Percentiles rank a stretch among this genome's conserved stretches.
These are phyloP conservation scores for Apiospora kogelbergensis DNA, from an alignment of 2,329 filamentous ascomycete species.

Conservation along the genomic window DNA sequence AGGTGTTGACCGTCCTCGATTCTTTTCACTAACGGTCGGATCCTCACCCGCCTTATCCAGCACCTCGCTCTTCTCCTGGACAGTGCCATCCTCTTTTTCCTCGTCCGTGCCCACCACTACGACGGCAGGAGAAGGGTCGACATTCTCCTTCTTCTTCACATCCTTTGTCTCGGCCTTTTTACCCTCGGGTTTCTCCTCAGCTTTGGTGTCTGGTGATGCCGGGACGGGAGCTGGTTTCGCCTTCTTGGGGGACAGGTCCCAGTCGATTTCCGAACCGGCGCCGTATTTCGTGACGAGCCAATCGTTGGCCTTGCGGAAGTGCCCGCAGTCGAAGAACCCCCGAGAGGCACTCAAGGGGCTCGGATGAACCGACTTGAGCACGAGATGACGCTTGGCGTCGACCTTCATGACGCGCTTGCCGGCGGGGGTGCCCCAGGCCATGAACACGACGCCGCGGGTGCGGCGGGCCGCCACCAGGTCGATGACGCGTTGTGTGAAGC, in stretches of 20 bases:
- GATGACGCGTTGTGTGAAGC: conserved; percentile 87
- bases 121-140: conserved; percentile 15
- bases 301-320: conserved; percentile 80
- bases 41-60: conserved; percentile 30
- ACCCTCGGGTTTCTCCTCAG: conserved; percentile 13
- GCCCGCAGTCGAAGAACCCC: conserved; percentile 81
- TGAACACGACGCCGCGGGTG: conserved; percentile 81
- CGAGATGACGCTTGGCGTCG: conserved; percentile 71
- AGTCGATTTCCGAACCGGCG: conserved; percentile 78
- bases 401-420: conserved; percentile 76
- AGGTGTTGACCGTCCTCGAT: not conserved
- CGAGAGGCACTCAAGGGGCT: conserved; percentile 83
- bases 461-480: conserved; percentile 79
- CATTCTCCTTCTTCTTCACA: conserved; percentile 18
- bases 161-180: conserved; percentile 13
- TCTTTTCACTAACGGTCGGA: not conserved
- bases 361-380: conserved; percentile 86
- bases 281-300: conserved; percentile 84
- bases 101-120: conserved; percentile 21
- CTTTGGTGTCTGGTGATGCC: conserved; percentile 15
- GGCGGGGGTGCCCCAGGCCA: conserved; percentile 90
- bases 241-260: conserved; percentile 55
- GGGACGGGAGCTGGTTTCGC: not conserved
- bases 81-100: conserved; percentile 21
- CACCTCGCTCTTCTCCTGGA: conserved; percentile 28